Evolutionary conservation across 2,329 filamentous ascomycete genomes (phyloP), one percentile per base, ranked within the genome.

Genomic region (Didymella exigua): DNA sequence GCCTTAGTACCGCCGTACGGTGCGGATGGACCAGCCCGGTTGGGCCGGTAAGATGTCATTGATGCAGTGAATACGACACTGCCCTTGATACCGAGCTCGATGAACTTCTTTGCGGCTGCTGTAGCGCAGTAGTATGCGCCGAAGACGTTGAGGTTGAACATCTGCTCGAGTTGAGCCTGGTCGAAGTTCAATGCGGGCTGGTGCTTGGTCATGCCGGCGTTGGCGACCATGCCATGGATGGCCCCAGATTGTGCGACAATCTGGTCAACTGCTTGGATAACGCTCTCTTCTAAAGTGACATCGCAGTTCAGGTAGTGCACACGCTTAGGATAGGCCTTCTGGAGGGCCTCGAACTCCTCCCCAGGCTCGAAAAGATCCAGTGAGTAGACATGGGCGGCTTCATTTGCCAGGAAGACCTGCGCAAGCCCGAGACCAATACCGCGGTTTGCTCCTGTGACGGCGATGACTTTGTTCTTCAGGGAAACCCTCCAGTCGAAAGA

Each of bases 161-260:
- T 65, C 30, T 74, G 70, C 58, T 81, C 75, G 24, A 82, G 77
- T 54, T 82, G 78, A 31, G 79, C 78, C 9, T 74, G 75, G 8
- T 78, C 80, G 43, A 81, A 83, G 44, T 84, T 77, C 10, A 83
- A 69, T 0, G 81, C 81, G 3, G 81, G 71, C 66, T 83, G 81
- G 58, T 81, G 79, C 61, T 80, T 81, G 19, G 81, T 83, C 49
- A 78, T 74, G 36, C 81, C 81, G 2, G 81, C 81, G 54, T 83
- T 83, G 30, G 76, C 77, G 13, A 83, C 78, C 72, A 84, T 79
- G 11, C 81, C 81, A 54, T 83, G 77, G n/a, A 82, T 67, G 4
- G 72, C 75, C 26, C 80, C 80, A 10, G 73, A 72, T 48, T 80
- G 75, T n/a, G 68, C 68, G 9, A 83, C 70, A 18, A 83, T 79